These are phyloP conservation scores for Penicillium paradoxum DNA, from an alignment of 495 filamentous ascomycete genomes.

Conservation along the genomic window DNA sequence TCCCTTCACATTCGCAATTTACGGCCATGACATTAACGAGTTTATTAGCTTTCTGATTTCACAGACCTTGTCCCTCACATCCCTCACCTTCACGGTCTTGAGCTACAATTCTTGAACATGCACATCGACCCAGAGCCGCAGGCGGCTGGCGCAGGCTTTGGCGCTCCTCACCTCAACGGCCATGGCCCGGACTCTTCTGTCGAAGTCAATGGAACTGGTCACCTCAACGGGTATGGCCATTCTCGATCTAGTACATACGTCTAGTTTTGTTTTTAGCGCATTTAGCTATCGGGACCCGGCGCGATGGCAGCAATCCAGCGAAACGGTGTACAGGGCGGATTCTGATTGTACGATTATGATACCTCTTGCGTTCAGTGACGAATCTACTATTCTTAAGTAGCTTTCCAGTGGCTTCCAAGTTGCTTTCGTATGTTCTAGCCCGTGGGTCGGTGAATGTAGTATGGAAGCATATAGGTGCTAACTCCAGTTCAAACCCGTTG, in stretches of 20 bases:
- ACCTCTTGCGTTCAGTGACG: conserved; percentile 38
- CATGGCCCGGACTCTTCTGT: conserved; percentile 20
- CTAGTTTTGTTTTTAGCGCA: conserved; percentile 28
- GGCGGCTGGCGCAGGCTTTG: background rate
- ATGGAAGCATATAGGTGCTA: background rate
- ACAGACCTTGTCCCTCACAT: conserved; percentile 66
- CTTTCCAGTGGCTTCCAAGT: background rate
- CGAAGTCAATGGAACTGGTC: conserved; percentile 23
- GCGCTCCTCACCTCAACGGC: conserved; percentile 29
- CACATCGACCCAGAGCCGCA: conserved; percentile 43
- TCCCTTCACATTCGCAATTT: background rate
- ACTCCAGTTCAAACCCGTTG: background rate
- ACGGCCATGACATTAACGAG: conserved; percentile 19
- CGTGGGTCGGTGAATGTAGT: background rate
- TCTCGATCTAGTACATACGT: conserved; percentile 45
- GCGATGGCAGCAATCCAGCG: conserved; percentile 20
- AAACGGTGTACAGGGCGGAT: conserved; percentile 34
- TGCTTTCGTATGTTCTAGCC: background rate
- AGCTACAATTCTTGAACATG: conserved; percentile 48
- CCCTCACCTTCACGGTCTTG: conserved; percentile 60
- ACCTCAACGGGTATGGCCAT: conserved; percentile 39
- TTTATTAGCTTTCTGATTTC: conserved; percentile 61
- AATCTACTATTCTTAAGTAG: conserved; percentile 24
- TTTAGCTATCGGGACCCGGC: conserved; percentile 20
- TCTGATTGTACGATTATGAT: conserved; percentile 50